Base-by-base conservation (phyloP, 1,284 basidiomycete species). In the Earliella scabrosa region DNA sequence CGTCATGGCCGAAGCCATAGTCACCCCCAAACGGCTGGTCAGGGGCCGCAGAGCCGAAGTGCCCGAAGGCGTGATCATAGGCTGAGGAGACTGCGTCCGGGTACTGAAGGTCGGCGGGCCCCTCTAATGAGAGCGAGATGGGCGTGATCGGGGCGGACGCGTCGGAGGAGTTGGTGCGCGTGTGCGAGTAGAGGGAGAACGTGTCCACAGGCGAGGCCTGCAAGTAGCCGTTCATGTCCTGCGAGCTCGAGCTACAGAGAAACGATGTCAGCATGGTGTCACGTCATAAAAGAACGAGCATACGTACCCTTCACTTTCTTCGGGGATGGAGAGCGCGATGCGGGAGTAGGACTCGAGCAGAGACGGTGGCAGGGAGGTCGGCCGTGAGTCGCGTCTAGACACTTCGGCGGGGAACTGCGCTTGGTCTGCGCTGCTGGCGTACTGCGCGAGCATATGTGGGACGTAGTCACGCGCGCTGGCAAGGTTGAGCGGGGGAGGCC, bases 321-420 rank as follows among this genome's bases (percentile, higher is more conserved):
- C 57, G 11, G 44, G 47, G 13, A 48, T 32, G 8, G 40, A 35
- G 46, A 51, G 48, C 18, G 49, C 56, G 41, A 46, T 41, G 31
- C 57, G 59, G 31, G 61, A 54, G 58, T 61, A 64, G 21, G 61
- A 32, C 40, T 64, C 59, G 18, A 66, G 32, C 24, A 71, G 63
- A 50, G 67, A 64, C 24, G 60, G 20, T 3, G 69, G 69, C 6
- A 71, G 58, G 10, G 65, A 65, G 21, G 59, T 51, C 16, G 45
- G 45, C 2, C 63, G 60, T 9, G 10, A 23, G 38, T 36, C n/a
- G 24, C 65, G 64, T 3, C 31, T 13, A 24, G 21, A 24, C 23
- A 24, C 24, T 10, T 57, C 41, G 3, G 20, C 29, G 21, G 32
- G 39, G 39, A 34, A 48, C 4, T 24, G 18, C 3, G 24, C 24